These are phyloP conservation scores for Annulohypoxylon stygium DNA, from an alignment of 495 filamentous ascomycete species.

Conservation along the genomic window DNA sequence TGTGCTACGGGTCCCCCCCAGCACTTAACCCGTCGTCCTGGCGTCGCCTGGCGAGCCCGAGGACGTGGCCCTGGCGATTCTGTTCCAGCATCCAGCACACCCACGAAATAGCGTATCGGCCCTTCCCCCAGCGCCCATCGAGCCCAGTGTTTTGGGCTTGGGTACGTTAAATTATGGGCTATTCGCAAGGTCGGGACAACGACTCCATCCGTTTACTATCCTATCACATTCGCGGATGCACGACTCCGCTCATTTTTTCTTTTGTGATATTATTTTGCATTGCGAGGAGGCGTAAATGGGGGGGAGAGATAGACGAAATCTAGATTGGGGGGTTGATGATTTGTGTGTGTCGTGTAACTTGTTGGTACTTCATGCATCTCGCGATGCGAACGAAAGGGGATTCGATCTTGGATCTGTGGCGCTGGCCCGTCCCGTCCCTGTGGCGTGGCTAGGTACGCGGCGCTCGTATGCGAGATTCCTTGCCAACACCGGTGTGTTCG, in stretches of 20 bases:
- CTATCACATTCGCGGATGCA: constrained; percentile 4
- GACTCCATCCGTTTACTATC: constrained; percentile 11
- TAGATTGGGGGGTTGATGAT: background rate
- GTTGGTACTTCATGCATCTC: background rate
- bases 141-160: constrained; percentile 30
- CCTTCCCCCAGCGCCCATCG: constrained; percentile 25
- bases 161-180: constrained; percentile 18
- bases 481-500: constrained; percentile 4
- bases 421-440: constrained; percentile 30
- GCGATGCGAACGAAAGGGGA: constrained; percentile 9
- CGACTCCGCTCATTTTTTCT: constrained; percentile 3
- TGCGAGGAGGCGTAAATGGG: background rate
- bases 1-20: constrained; percentile 3
- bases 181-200: constrained; percentile 1
- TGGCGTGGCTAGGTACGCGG: constrained; percentile 4
- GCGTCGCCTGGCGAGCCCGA: constrained; percentile 15
- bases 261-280: background rate
- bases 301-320: background rate
- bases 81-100: background rate
- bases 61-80: constrained; percentile 12
- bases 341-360: background rate
- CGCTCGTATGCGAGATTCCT: background rate
- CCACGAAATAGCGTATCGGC: constrained; percentile 24
- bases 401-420: constrained; percentile 17
- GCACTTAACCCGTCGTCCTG: background rate